Conservation (phyloP, 148 eudicot genomes). For the Chenopodium quinoa region DNA sequence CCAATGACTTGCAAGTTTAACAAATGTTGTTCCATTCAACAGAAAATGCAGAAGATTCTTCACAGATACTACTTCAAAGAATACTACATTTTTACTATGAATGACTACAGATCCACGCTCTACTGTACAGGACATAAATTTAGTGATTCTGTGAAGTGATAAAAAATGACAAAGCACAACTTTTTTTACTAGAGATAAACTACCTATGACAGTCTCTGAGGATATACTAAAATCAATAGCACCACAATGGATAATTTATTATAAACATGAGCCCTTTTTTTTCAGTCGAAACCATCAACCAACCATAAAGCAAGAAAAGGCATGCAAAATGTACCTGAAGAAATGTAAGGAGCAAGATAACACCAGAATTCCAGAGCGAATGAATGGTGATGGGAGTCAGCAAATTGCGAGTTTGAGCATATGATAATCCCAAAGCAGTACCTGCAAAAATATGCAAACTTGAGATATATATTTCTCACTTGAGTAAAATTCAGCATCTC, state of each 20-base stretch:
- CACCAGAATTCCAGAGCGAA: slow-evolving; percentile 94
- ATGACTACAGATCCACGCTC: neutral
- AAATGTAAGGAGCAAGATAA: slow-evolving; percentile 84
- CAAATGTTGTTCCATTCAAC: neutral
- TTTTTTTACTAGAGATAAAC: too few relatives aligned
- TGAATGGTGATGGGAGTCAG: slow-evolving; percentile 87
- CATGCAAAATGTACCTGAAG: slow-evolving; percentile 59
- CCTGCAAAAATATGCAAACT: slow-evolving; percentile 39
- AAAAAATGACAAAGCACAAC: too few relatives aligned
- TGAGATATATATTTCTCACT: neutral
- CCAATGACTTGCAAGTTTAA: neutral
- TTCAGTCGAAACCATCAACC: neutral
- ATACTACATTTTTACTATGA: neutral
- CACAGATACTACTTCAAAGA: neutral
- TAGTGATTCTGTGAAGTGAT: too few relatives aligned
- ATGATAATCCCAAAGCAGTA: slow-evolving; percentile 78
- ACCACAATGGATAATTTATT: neutral
- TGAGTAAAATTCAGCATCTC: neutral
- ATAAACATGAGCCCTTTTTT: neutral
- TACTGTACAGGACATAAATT: neutral
- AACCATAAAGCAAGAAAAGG: neutral
- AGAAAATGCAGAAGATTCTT: neutral
- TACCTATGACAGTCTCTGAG: too few relatives aligned
- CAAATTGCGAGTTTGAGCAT: slow-evolving; percentile 96
- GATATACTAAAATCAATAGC: neutral